phyloP scores from a whole-genome alignment of 1,284 basidiomycete species.

The Cutaneotrichosporon cutaneum region DNA sequence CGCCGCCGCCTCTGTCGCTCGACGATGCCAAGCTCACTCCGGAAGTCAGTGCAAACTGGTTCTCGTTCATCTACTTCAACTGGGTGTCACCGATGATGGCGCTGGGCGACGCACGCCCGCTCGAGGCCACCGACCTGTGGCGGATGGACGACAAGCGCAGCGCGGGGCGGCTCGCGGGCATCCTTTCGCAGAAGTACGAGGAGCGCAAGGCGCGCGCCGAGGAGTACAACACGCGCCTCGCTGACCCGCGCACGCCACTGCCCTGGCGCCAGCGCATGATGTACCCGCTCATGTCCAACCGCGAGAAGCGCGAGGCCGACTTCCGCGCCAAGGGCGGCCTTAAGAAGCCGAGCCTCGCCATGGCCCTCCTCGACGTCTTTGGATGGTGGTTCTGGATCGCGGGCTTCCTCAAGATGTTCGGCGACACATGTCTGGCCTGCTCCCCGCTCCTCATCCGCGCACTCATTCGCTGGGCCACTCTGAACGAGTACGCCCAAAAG shows the following conservation, averaged over 20 bases:
- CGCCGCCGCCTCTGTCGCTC: slow-evolving; percentile 58
- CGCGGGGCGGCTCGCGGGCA: slow-evolving; percentile 63
- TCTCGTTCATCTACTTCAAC: slow-evolving; percentile 60
- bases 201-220: slow-evolving; percentile 61
- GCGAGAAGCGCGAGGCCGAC: slow-evolving; percentile 39
- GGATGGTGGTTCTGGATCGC: slow-evolving; percentile 79
- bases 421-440: slow-evolving; percentile 69
- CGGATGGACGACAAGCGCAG: slow-evolving; percentile 63
- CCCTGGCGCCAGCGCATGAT: slow-evolving; percentile 34
- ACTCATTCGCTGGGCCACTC: slow-evolving; percentile 71
- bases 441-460: slow-evolving; percentile 76
- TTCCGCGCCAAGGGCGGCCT: slow-evolving; percentile 59
- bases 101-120: slow-evolving; percentile 62
- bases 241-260: slow-evolving; percentile 37
- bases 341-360: slow-evolving; percentile 66
- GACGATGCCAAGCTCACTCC: slow-evolving; percentile 61
- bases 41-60: slow-evolving; percentile 58
- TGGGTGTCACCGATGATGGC: slow-evolving; percentile 75
- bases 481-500: slow-evolving; percentile 61
- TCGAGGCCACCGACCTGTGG: slow-evolving; percentile 82
- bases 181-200: slow-evolving; percentile 67
- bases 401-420: slow-evolving; percentile 71
- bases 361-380: slow-evolving; percentile 77
- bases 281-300: slow-evolving; percentile 35
- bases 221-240: slow-evolving; percentile 68